Conservation (phyloP, 768 basidiomycete species). For the Pleurotus citrinopileatus region DNA sequence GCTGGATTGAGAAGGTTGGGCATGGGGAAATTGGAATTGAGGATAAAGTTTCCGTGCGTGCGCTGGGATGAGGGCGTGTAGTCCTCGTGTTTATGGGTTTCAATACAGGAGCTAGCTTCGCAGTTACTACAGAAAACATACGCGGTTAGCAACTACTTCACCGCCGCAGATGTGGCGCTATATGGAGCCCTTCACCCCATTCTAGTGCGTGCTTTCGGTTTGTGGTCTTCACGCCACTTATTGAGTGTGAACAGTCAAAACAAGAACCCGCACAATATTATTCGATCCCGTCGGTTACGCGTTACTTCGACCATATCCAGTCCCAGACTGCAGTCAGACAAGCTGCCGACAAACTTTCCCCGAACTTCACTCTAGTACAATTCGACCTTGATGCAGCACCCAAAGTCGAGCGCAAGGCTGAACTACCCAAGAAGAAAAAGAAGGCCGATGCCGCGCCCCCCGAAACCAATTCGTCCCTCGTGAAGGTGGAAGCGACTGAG, state of each 20-base stretch:
- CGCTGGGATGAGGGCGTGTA: too few relatives aligned
- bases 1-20: constrained; percentile 69
- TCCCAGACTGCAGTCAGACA: constrained; percentile 58
- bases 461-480: constrained; percentile 26
- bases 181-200: constrained; percentile 87
- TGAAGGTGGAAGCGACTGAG: constrained; percentile 5
- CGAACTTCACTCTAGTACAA: constrained; percentile 52
- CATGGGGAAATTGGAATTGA: constrained; percentile 44
- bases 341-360: constrained; percentile 45
- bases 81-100: not conserved
- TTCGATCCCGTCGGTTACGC: constrained; percentile 76
- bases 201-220: constrained; percentile 51
- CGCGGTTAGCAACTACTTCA: constrained; percentile 78
- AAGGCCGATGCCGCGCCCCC: constrained; percentile 25
- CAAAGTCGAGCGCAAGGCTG: constrained; percentile 65
- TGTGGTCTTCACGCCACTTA: not conserved
- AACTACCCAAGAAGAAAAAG: constrained; percentile 71
- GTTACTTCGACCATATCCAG: constrained; percentile 97
- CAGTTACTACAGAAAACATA: constrained; percentile 79
- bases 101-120: constrained; percentile 63
- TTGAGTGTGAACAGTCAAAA: constrained; percentile 49
- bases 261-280: constrained; percentile 73
- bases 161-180: constrained; percentile 87
- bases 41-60: constrained; percentile 48
- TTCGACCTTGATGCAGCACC: constrained; percentile 82